Conservation (phyloP, 1,139 yeast genomes). For the Candida sanyaensis region DNA sequence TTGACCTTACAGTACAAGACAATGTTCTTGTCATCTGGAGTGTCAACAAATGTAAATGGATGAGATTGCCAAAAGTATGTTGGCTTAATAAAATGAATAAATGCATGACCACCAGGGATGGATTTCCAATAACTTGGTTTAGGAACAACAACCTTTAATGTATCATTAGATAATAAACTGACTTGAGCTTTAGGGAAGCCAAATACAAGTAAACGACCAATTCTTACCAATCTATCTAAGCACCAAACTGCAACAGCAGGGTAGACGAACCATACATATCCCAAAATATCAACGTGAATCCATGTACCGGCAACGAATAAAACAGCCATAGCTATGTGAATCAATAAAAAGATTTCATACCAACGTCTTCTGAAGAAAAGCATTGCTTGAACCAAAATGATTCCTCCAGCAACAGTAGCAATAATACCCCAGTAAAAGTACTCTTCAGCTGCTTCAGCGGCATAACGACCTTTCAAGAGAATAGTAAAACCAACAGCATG, state of each 20-base stretch:
- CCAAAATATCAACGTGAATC: conserved; percentile 41
- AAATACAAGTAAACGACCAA: conserved; percentile 32
- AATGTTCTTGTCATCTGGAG: no score
- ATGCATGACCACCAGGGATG: no score
- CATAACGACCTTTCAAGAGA: conserved; percentile 9
- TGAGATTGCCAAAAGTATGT: no score
- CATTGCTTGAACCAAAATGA: conserved; percentile 40
- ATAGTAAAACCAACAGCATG: conserved; percentile 44
- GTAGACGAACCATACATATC: conserved; percentile 40
- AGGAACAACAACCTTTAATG: conserved; percentile 19
- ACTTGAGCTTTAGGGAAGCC: conserved; percentile 43
- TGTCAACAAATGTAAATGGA: no score
- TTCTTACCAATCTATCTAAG: conserved; percentile 40
- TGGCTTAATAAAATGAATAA: no score
- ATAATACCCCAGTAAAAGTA: conserved; percentile 33
- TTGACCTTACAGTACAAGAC: no score
- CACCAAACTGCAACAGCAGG: conserved; percentile 46
- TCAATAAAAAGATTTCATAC: conserved; percentile 44
- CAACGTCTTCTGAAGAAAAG: conserved; percentile 39
- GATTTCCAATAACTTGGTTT: no score
- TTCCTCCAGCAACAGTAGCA: conserved; percentile 33
- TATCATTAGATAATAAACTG: conserved; percentile 35
- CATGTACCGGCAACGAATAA: conserved; percentile 44
- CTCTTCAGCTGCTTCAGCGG: conserved; percentile 17
- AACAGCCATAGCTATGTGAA: conserved; percentile 44